Conservation (phyloP, 2,329 filamentous ascomycete genomes). For the Xylaria arbuscula region DNA sequence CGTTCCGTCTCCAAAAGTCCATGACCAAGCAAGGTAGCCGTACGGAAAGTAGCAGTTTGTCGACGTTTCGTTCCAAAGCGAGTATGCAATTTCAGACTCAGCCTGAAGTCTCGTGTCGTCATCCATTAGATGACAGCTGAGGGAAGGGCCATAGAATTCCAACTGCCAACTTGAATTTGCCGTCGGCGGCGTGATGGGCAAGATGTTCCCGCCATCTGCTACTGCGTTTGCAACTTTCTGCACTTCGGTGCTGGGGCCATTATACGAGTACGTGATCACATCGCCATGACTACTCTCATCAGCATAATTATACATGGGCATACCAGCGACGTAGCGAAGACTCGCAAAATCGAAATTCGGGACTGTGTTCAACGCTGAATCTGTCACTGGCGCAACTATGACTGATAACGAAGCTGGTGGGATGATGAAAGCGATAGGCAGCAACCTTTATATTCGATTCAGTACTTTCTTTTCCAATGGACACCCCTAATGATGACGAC, state of each 20-base stretch:
- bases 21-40: not conserved
- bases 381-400: not conserved
- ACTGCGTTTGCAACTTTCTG: conserved; percentile 1
- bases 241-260: conserved; percentile 1
- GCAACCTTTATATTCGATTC: not conserved
- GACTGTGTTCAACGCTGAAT: not conserved
- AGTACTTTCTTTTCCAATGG: not conserved
- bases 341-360: conserved; percentile 23
- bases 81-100: not conserved
- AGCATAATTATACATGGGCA: not conserved
- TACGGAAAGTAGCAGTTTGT: not conserved
- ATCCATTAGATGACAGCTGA: conserved; percentile 1
- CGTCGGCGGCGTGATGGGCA: conserved; percentile 7
- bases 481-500: not conserved
- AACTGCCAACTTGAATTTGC: conserved; percentile 22
- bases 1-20: not conserved
- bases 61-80: not conserved
- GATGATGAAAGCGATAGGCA: conserved; percentile 11
- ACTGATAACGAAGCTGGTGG: not conserved
- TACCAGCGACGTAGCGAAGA: not conserved
- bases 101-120: not conserved
- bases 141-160: conserved; percentile 17
- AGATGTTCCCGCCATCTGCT: not conserved
- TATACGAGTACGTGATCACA: not conserved
- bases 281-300: not conserved